Evolutionary conservation across 768 basidiomycete species (phyloP).

Genomic region (Terana coerulea): DNA sequence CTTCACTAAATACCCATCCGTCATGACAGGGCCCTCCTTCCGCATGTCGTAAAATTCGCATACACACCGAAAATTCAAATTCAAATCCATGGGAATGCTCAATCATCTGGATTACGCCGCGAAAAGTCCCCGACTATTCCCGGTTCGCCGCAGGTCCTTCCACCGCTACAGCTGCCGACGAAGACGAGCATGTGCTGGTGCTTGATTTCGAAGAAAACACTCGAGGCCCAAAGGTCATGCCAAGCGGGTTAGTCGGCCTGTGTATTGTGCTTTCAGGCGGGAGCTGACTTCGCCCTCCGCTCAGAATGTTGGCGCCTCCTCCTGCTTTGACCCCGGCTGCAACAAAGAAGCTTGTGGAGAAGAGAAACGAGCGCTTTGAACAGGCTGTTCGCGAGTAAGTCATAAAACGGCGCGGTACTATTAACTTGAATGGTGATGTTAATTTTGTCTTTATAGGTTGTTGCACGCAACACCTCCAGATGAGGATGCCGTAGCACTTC

Average conservation of each 20-base stretch:
- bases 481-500: conserved; percentile 59
- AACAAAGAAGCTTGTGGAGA: conserved; percentile 67
- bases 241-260: conserved; percentile 21
- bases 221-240: conserved; percentile 27
- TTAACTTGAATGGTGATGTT: too few relatives aligned
- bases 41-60: conserved; percentile 76
- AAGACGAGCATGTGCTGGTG: conserved; percentile 46
- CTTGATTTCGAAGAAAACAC: conserved; percentile 49
- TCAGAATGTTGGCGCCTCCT: conserved; percentile 26
- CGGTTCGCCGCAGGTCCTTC: conserved; percentile 25
- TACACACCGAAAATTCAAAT: conserved; percentile 68
- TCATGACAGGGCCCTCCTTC: conserved; percentile 64
- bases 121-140: conserved; percentile 39
- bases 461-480: conserved; percentile 44
- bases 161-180: conserved; percentile 25
- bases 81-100: conserved; percentile 43
- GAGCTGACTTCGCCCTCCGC: background rate
- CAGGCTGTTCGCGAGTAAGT: conserved; percentile 65
- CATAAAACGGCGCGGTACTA: too few relatives aligned
- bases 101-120: conserved; percentile 20
- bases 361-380: conserved; percentile 60
- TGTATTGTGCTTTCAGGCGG: background rate
- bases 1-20: background rate
- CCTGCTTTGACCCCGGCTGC: conserved; percentile 51
- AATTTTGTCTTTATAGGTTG: too few relatives aligned